These are phyloP conservation scores for Candida silvatica DNA, from an alignment of 805 yeast genomes.

Conservation along the genomic window DNA sequence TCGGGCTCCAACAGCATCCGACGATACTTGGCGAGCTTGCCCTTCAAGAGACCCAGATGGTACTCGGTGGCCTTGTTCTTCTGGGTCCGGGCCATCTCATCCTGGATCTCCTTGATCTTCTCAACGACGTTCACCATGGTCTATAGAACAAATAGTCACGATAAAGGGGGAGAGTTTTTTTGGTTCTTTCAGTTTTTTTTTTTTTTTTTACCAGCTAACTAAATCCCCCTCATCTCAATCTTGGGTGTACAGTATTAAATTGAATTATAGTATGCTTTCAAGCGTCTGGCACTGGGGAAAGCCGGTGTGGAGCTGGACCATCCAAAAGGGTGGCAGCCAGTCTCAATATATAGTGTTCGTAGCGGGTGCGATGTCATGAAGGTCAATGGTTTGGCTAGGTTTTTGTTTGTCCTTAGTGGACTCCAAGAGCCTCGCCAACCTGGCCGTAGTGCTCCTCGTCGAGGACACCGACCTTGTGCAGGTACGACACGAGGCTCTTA, in stretches of 20 bases:
- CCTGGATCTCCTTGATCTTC: slow-evolving; percentile 82
- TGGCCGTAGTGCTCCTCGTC: slow-evolving; percentile 25
- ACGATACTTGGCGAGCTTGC: slow-evolving; percentile 87
- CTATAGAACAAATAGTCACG: not conserved
- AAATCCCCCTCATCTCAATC: too few species aligned
- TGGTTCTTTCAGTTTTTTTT: too few species aligned
- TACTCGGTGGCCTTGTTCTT: slow-evolving; percentile 98
- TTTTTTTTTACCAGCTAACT: too few species aligned
- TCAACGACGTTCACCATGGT: slow-evolving; percentile 35
- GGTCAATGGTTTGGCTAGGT: not conserved
- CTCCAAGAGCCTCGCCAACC: slow-evolving; percentile 17
- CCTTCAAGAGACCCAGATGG: slow-evolving; percentile 89
- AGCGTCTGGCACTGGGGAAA: too few species aligned
- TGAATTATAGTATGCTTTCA: too few species aligned
- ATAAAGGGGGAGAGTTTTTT: not conserved
- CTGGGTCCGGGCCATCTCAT: slow-evolving; percentile 90
- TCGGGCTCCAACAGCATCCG: slow-evolving; percentile 89
- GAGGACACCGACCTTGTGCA: slow-evolving; percentile 34
- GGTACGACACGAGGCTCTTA: slow-evolving; percentile 47
- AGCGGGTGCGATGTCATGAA: too few species aligned
- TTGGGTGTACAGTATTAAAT: too few species aligned
- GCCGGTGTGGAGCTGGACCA: too few species aligned
- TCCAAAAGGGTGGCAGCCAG: too few species aligned
- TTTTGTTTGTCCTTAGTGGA: not conserved
- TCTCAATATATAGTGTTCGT: too few species aligned